Conservation (phyloP, 208 protist species). For the Acanthamoeba castellanii region DNA sequence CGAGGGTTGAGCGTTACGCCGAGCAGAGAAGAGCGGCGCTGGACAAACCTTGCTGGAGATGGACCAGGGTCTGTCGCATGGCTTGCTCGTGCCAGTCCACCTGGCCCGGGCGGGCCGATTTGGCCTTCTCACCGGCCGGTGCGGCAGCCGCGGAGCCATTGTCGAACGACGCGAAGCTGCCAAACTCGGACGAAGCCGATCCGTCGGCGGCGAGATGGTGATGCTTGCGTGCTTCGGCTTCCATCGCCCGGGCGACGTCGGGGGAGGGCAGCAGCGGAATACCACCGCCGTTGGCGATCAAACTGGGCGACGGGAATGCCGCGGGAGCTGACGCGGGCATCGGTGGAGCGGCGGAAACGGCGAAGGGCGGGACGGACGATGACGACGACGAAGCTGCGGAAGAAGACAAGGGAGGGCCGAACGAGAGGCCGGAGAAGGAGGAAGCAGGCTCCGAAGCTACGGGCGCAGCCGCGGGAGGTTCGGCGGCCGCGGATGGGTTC, state of each 20-base stretch:
- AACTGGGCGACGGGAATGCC: too few species aligned
- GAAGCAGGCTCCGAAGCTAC: not conserved
- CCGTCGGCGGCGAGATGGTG: not conserved
- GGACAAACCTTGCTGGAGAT: not conserved
- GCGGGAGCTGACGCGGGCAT: too few species aligned
- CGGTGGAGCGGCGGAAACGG: too few species aligned
- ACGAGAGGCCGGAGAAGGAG: not conserved
- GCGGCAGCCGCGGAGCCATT: not conserved
- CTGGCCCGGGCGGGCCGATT: not conserved
- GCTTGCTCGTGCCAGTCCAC: conserved; percentile 15
- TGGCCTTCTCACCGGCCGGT: not conserved
- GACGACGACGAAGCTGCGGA: not conserved
- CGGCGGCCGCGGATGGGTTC: not conserved
- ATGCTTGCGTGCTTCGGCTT: not conserved
- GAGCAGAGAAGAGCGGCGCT: not conserved
- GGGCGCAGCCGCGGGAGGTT: too few species aligned
- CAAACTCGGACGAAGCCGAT: not conserved
- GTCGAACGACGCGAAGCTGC: not conserved
- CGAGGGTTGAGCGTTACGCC: too few species aligned
- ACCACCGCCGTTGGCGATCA: not conserved
- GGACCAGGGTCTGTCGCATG: not conserved
- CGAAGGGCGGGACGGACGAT: not conserved
- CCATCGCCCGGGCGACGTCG: not conserved
- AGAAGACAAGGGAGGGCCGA: not conserved
- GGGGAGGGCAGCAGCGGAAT: not conserved